Base-by-base conservation (phyloP, 1,284 basidiomycete genomes). In the Hemileia vastatrix region DNA sequence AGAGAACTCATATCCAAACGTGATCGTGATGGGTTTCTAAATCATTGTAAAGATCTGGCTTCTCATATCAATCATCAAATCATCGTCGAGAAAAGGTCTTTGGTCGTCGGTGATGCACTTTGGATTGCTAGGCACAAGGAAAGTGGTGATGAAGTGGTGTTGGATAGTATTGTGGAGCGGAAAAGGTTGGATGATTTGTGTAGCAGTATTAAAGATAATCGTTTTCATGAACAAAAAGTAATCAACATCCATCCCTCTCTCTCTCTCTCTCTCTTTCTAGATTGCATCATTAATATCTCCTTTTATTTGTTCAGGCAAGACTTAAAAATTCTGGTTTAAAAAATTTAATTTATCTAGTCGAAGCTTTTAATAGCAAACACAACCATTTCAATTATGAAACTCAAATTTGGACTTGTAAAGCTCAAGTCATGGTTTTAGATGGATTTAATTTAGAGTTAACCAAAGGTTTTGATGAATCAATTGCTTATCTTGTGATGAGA, bases 151-250 rank as follows among this genome's bases (percentile, higher is more conserved):
- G 72, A 73, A 1, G 54, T 64, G 0, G 70, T 82, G 15, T 71
- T 83, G 43, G 81, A 83, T 66, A 81, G 78, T 58, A 79, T 83
- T 8, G 77, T 81, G 3, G 82, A 83, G 73, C 72, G 81, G 54
- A 83, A 83, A 67, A 67, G 81, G 18, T 71, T 82, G 19, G 81
- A 83, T 62, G 82, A 83, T 72, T 65, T 83, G 49, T 76, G 76
- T 32, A 69, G 64, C 6, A 81, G 80, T 53, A 79, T 83, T 62
- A 70, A 76, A 21, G 82, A 83, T 64, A 80, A 80, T 3, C 71
- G 82, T 18, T 83, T 81, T 69, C 74, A 76, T 58, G 80, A 81
- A 61, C 82, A 83, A 67, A 83, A 82, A 74, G 80, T 71, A 62
- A 50, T 65, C 65, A 80, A 65, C 70, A 77, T 70, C 3, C 8